A percentile compares a stretch with the other conserved stretches of the same genome.
Evolutionary conservation across 176 grass and related monocot species (phyloP).

Genomic region (Oryza glaberrima): DNA sequence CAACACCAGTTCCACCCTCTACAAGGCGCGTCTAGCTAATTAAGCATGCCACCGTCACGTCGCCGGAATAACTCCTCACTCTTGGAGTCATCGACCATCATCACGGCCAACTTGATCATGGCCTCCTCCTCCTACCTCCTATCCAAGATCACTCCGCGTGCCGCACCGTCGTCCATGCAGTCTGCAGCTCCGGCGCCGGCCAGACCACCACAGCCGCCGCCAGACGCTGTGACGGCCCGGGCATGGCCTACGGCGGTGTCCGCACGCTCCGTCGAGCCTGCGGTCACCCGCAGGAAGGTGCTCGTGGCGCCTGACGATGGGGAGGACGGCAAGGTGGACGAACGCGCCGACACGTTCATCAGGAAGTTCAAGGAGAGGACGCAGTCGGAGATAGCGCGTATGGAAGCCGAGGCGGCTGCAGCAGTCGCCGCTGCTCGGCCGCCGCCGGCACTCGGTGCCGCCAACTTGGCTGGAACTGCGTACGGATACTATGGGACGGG

Average conservation of each 20-base stretch:
- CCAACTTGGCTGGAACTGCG: neutral
- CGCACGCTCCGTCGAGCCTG: constrained; percentile 7
- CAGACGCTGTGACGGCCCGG: neutral
- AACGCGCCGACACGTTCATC: constrained; percentile 5
- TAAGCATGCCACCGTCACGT: constrained; percentile 24
- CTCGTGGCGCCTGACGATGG: neutral
- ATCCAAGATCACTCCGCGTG: neutral
- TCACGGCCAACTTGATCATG: constrained; percentile 46
- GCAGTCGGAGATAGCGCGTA: neutral
- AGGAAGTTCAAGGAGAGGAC: constrained; percentile 27
- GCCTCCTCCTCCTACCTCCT: constrained; percentile 43
- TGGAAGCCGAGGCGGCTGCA: neutral
- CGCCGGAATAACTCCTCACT: constrained; percentile 29
- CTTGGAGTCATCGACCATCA: constrained; percentile 40
- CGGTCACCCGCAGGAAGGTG: constrained; percentile 9
- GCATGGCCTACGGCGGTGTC: neutral
- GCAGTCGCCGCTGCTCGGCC: neutral
- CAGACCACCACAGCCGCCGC: neutral
- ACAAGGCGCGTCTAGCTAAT: neutral
- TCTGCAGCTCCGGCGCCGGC: neutral
- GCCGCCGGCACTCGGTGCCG: too few species aligned
- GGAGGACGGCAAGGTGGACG: constrained; percentile 5
- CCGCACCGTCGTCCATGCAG: neutral
- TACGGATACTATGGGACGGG: neutral
- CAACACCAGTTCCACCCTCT: neutral